Conservation (phyloP, 257 asterid genomes). For the Phtheirospermum japonicum region DNA sequence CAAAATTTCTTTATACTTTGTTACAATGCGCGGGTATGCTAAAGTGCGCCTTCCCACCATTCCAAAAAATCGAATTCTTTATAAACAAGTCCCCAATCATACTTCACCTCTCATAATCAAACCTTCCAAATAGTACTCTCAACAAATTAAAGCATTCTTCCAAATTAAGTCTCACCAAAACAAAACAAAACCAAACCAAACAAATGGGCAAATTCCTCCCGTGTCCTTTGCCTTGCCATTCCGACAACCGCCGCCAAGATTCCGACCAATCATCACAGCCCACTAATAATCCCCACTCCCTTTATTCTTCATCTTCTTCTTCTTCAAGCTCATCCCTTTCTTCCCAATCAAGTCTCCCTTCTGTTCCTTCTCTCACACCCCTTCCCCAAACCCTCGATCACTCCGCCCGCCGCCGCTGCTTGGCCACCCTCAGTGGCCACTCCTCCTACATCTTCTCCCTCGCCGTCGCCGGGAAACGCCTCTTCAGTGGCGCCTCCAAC, state of each 20-base stretch:
- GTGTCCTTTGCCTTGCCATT: slow-evolving; percentile 35
- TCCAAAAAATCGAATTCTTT: not conserved
- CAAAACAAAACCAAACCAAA: not conserved
- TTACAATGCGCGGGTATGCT: slow-evolving; percentile 21
- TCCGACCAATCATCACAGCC: slow-evolving; percentile 26
- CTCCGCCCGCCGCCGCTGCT: slow-evolving; percentile 32
- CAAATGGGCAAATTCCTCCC: slow-evolving; percentile 37
- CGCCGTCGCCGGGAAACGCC: slow-evolving; percentile 51
- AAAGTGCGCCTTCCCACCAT: slow-evolving; percentile 17
- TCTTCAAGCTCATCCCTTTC: slow-evolving; percentile 37
- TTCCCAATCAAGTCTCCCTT: slow-evolving; percentile 60
- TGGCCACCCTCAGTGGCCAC: slow-evolving; percentile 66
- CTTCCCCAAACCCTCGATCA: slow-evolving; percentile 24
- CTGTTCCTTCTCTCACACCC: slow-evolving; percentile 65
- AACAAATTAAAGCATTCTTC: not conserved
- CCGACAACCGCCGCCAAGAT: slow-evolving; percentile 19
- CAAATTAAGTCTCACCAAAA: not conserved
- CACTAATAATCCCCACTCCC: slow-evolving; percentile 22
- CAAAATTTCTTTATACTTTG: not conserved
- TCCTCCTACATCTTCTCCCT: slow-evolving; percentile 54
- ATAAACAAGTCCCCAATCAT: slow-evolving; percentile 15
- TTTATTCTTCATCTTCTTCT: slow-evolving; percentile 32
- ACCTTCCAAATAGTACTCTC: no score
- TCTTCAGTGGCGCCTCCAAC: slow-evolving; percentile 57
- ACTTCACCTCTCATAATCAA: slow-evolving; percentile 7